phyloP scores from a whole-genome alignment of 73 alveolate species.

The Uronychia binucleata region DNA sequence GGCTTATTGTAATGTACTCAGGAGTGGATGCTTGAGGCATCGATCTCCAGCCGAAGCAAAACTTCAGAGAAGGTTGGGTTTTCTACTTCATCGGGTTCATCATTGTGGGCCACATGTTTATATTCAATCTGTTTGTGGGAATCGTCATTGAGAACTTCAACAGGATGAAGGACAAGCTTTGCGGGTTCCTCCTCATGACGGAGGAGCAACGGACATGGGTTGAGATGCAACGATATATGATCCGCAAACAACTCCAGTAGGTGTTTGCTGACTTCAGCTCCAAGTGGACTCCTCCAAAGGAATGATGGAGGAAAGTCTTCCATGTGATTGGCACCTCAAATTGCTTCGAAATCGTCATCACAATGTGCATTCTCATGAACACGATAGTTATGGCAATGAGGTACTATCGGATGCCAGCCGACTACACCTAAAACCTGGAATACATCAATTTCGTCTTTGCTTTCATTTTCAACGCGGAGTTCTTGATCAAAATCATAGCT shows the following conservation, averaged over 20 bases:
- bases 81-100: conserved; percentile 25
- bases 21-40: conserved; percentile 28
- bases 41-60: conserved; percentile 1
- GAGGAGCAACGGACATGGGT: conserved; percentile 36
- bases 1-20: background rate
- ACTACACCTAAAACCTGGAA: background rate
- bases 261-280: background rate
- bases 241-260: conserved; percentile 8
- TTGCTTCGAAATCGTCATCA: conserved; percentile 28
- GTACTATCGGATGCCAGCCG: conserved; percentile 3
- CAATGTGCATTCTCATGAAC: conserved; percentile 26
- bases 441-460: conserved; percentile 12
- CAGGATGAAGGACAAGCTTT: conserved; percentile 33
- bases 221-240: conserved; percentile 27
- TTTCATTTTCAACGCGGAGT: conserved; percentile 21
- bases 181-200: conserved; percentile 20
- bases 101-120: conserved; percentile 26
- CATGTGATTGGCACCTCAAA: background rate
- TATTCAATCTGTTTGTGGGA: conserved; percentile 36
- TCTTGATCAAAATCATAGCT: conserved; percentile 16
- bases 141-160: conserved; percentile 44
- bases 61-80: conserved; percentile 6
- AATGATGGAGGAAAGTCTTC: background rate
- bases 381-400: conserved; percentile 30
- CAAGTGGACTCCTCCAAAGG: background rate